Evolutionary conservation across 2,329 filamentous ascomycete genomes (phyloP), one percentile per base, ranked within the genome.

Genomic region (Pyricularia sp.): DNA sequence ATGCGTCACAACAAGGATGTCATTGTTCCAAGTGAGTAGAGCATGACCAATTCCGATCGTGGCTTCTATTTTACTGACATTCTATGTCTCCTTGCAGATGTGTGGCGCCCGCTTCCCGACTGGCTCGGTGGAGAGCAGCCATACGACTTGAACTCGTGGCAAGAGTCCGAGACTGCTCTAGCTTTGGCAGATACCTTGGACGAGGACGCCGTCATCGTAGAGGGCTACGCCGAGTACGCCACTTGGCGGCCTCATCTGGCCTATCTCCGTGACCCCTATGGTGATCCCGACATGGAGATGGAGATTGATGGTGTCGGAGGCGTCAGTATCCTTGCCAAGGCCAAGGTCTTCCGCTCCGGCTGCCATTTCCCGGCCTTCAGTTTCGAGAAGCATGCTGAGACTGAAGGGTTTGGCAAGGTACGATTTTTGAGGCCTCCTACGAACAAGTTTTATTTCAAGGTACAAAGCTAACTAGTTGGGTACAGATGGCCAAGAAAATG

Each of bases 1-100:
- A 99, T 99, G 95, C 89, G 94, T 72, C 95, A 99, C 76, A 97
- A 99, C 81, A 98, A 97, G 80, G 95, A 99, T 77, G 90, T 99
- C 33, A 99, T 97, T 77, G 95, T 99, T 69, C 95, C 95, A 10
- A 99, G 94, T 97, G 85, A 83, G 93, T 69, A 30, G 20, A 20
- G 30, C 63, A n/a, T 58, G 14, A 20, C 4, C 3, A 28, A 17
- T 25, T 23, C 68, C 68, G 69, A 64, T 69, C 65, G 67, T 64
- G 67, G 6, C 9, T 61, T 50, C 70, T 65, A 65, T 2, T 64
- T 59, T 59, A 11, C 23, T 33, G 25, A 59, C 28, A 12, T 42
- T 68, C 75, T 80, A 68, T 80, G 73, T 68, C 28, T n/a, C 14
- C 31, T 67, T 61, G 67, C n/a, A 94, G 91, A 99, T 81, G 95